Evolutionary conservation across 768 basidiomycete species (phyloP), one percentile per base, ranked within the genome.

Genomic region (Paxillus ammoniavirescens): DNA sequence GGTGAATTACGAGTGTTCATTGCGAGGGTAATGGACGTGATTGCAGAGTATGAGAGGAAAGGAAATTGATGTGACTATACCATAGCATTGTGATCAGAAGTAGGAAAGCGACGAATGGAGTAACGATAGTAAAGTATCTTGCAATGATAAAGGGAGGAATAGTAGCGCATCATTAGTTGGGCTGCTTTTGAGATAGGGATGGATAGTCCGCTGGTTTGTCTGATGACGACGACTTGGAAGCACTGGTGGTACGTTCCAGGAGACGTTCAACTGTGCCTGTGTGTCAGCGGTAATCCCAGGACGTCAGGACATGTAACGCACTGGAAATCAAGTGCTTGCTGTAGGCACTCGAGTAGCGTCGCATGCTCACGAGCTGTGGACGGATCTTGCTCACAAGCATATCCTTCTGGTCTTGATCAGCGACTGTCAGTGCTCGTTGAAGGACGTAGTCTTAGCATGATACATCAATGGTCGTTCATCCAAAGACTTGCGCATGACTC

Each of bases 241-340:
- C 58, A 55, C 64, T 69, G 44, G 73, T 62, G 30, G 75, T 76
- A 61, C 81, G 82, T 63, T 84, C 81, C 50, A 88, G 70, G 28
- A 89, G 73, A 23, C 87, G 83, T 65, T 90, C 89, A 57, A 91
- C 88, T 90, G 45, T 17, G 47, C 14, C 9, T 42, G 17, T 23
- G 15, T 9, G 54, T 67, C 14, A 61, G 61, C 46, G 40, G 38
- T 28, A 38, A 26, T 48, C 31, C 35, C 21, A 23, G n/a, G 15
- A 6, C 18, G 5, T n/a, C 52, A 45, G 41, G 26, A 47, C 35
- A 17, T 46, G 18, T 30, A 6, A 65, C 91, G 56, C 68, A 92
- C 91, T 91, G 40, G 91, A 83, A 48, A 80, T 77, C 47, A 95
- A 79, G 64, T 93, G 91, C 72, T 90, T 91, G 73, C 81, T 87